Evolutionary conservation across 148 eudicot species (phyloP), one percentile per base, ranked within the genome.

Genomic region (Cornus florida): DNA sequence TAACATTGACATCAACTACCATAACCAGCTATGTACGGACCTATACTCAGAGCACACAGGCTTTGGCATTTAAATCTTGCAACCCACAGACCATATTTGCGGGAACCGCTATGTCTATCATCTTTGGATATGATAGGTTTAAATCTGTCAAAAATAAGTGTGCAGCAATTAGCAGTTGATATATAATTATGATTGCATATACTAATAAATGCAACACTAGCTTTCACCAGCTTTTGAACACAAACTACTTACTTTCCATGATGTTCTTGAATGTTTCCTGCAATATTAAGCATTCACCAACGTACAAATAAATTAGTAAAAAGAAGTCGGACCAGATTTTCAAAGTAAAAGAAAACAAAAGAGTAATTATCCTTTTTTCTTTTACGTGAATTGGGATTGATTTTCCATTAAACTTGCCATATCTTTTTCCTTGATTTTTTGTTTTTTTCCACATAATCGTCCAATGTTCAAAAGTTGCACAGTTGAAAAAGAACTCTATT

Each of bases 81-180:
- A 93, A 80, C 62, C 97, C 99, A 77, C 99, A 96, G 28, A 78
- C 98, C 97, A 93, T 83, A 82, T 96, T 96, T 41, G 97, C 97
- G 17, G 98, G 99, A 38, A 96, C 94, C 12, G 99, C 99, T 77
- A 86, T 79, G 69, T 96, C 98, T 0, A 96, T 93, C 97, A 96
- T 91, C 90, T 90, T 96, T 3, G 99, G 99, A 81, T 92, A 96
- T 38, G 98, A 79, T 78, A 96, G 86, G 60, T 92, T 91, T 80
- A 96, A 86, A 88, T 93, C 99, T 96, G 91, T 70, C 56, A 80
- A 57, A 76, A 57, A 76, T 39, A 41, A 75, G 9, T 48, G 9
- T 48, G n/a, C 38, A 35, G 48, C 28, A 4, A 32, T 74, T 48
- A 81, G 78, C 32, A 69, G 10, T 74, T 60, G 6, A 43, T 43